Evolutionary conservation across 2,329 filamentous ascomycete species (phyloP).

Genomic region (Colletotrichum lupini): DNA sequence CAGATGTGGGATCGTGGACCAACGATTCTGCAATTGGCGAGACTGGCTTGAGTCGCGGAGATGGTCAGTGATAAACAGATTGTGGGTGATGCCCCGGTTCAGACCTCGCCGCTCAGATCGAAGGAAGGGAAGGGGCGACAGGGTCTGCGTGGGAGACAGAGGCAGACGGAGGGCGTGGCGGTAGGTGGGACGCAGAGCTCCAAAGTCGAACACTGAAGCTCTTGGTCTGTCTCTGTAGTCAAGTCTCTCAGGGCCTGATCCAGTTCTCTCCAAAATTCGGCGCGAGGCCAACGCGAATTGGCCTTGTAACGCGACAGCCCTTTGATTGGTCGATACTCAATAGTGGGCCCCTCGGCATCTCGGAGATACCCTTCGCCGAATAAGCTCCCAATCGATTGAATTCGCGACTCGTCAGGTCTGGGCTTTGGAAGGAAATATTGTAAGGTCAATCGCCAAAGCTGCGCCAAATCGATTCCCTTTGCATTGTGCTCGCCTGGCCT

Average conservation of each 20-base stretch:
- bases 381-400: background rate
- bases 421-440: slow-evolving; percentile 5
- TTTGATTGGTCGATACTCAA: slow-evolving; percentile 9
- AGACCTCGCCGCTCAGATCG: background rate
- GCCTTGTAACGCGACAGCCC: slow-evolving; percentile 31
- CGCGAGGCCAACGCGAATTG: slow-evolving; percentile 32
- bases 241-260: background rate
- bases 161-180: background rate
- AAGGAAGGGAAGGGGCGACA: background rate
- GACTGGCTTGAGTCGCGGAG: background rate
- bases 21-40: background rate
- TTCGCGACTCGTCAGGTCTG: background rate
- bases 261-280: slow-evolving; percentile 32
- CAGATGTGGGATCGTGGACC: background rate
- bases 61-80: background rate
- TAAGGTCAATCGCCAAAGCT: background rate
- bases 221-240: slow-evolving; percentile 1
- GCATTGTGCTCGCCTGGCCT: background rate
- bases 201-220: background rate
- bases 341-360: background rate
- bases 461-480: background rate
- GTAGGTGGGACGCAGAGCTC: slow-evolving; percentile 11
- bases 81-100: background rate
- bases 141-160: background rate
- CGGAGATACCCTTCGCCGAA: slow-evolving; percentile 31